Evolutionary conservation across 1,284 basidiomycete genomes (phyloP).

Genomic region (Microbotryum intermedium): DNA sequence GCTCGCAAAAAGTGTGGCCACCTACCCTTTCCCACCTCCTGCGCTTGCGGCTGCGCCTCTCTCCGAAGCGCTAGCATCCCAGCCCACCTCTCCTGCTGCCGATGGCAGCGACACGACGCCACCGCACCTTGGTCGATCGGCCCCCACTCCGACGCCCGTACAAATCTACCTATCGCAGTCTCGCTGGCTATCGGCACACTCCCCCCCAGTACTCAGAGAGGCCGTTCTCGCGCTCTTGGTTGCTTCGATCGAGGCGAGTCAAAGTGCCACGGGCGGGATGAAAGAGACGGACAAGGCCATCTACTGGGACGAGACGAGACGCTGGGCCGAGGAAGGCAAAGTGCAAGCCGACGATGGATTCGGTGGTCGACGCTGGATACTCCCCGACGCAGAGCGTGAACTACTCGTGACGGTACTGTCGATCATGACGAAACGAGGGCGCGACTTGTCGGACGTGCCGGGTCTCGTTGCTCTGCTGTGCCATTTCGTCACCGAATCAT

Average conservation of each 20-base stretch:
- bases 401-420: conserved; percentile 27
- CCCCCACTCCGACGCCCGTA: conserved; percentile 15
- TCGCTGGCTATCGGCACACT: conserved; percentile 9
- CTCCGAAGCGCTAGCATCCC: conserved; percentile 20
- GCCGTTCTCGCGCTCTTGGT: conserved; percentile 23
- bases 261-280: conserved; percentile 25
- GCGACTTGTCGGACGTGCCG: conserved; percentile 32
- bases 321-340: conserved; percentile 28
- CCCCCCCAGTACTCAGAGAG: conserved; percentile 8
- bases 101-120: neutral
- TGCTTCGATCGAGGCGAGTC: conserved; percentile 24
- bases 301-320: conserved; percentile 28
- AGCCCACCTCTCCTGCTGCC: conserved; percentile 2
- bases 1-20: conserved; percentile 18
- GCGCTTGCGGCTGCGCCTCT: conserved; percentile 20
- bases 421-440: conserved; percentile 29
- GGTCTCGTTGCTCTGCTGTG: conserved; percentile 32
- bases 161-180: conserved; percentile 29
- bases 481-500: conserved; percentile 25
- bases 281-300: conserved; percentile 28
- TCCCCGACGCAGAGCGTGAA: conserved; percentile 27
- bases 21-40: conserved; percentile 29
- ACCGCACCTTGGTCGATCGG: neutral
- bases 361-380: conserved; percentile 11
- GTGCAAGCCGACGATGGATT: conserved; percentile 22